Percentiles rank a stretch among this genome's conserved stretches.
Conservation (phyloP, 805 yeast genomes). For the Millerozyma acaciae region DNA sequence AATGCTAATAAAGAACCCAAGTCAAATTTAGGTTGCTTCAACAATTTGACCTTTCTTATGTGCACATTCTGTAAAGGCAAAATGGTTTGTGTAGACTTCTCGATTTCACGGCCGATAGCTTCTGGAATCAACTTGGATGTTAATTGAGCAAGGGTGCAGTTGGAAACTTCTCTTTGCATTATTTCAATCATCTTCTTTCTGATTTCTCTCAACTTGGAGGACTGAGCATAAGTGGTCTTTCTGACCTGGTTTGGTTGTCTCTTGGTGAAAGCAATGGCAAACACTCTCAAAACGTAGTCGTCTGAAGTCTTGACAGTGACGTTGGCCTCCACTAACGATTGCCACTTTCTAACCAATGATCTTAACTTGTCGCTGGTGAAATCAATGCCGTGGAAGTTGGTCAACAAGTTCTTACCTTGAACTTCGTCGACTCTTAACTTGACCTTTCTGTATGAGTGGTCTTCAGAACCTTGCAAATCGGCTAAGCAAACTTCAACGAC, state of each 20-base stretch:
- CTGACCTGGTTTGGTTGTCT: conserved; percentile 90
- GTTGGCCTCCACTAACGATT: conserved; percentile 91
- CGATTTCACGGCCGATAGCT: conserved; percentile 94
- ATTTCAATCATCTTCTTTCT: conserved; percentile 93
- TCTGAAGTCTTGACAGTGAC: conserved; percentile 95
- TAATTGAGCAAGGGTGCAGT: conserved; percentile 89
- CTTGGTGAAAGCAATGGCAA: conserved; percentile 96
- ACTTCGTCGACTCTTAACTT: conserved; percentile 96
- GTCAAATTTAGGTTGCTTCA: conserved; percentile 96
- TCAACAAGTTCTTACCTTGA: conserved; percentile 92
- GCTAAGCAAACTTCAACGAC: conserved; percentile 89
- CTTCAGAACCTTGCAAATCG: conserved; percentile 95
- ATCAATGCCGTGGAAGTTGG: conserved; percentile 98
- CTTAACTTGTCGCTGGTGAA: conserved; percentile 94
- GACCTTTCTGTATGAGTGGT: conserved; percentile 92
- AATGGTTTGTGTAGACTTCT: conserved; percentile 85
- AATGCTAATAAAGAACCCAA: conserved; percentile 88
- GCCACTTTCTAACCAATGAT: conserved; percentile 97
- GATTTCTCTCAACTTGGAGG: conserved; percentile 90
- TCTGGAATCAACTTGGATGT: conserved; percentile 95
- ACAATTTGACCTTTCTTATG: conserved; percentile 94
- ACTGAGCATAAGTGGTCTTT: conserved; percentile 94
- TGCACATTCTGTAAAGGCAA: conserved; percentile 95
- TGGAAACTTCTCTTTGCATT: conserved; percentile 88
- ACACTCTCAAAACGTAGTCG: conserved; percentile 90